Evolutionary conservation across 441 rosid genomes (phyloP).

Genomic region (Syzygium syzygioides): DNA sequence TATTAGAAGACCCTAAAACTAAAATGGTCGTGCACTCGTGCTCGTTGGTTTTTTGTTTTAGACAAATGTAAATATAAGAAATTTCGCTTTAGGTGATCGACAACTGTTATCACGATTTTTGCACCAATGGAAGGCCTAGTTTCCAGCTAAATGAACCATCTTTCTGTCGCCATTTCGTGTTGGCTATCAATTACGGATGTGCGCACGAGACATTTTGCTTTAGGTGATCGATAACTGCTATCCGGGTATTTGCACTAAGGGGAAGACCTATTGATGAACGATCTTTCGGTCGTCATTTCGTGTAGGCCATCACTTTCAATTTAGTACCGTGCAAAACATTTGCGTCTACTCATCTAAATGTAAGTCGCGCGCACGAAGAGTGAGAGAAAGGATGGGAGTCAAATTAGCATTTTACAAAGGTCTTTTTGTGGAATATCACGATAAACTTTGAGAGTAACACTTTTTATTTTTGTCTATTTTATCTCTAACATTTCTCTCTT

Average conservation of each 20-base stretch:
- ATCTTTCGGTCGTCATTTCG: neutral
- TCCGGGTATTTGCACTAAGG: neutral
- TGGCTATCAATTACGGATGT: too few species aligned
- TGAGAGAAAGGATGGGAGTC: neutral
- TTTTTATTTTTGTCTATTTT: too few species aligned
- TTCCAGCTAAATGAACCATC: neutral
- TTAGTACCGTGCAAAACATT: too few species aligned
- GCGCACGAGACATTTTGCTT: neutral
- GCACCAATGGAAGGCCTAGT: neutral
- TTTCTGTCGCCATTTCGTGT: too few species aligned
- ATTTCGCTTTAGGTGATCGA: neutral
- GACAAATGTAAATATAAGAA: neutral
- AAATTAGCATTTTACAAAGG: neutral
- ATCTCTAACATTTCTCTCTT: too few species aligned
- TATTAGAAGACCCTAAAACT: neutral
- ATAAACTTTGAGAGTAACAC: neutral
- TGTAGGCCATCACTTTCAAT: neutral
- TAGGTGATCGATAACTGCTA: neutral
- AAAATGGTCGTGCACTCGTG: accelerated
- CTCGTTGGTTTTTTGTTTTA: neutral
- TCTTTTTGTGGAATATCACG: neutral
- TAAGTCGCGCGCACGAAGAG: neutral
- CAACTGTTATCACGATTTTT: too few species aligned
- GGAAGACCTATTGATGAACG: neutral
- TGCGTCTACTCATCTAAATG: neutral